Evolutionary conservation across 441 rosid genomes (phyloP).

Genomic region (Raphanus hybrid): DNA sequence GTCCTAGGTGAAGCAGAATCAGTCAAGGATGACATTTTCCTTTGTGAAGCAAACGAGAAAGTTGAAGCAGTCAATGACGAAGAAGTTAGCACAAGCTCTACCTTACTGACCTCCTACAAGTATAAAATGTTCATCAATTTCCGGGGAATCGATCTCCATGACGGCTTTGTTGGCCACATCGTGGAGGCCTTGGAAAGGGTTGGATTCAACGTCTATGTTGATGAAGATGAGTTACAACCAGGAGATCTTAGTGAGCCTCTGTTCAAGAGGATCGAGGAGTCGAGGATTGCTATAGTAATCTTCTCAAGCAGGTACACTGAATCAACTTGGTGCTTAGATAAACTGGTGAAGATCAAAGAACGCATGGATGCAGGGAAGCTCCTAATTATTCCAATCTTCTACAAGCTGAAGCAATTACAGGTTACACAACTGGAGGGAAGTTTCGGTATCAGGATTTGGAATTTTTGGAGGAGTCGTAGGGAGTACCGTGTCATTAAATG

Average conservation of each 20-base stretch:
- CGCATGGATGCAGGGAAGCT: slow-evolving; percentile 1
- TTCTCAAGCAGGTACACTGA: slow-evolving; percentile 15
- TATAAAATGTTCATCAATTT: slow-evolving; percentile 1
- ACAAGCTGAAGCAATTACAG: slow-evolving; percentile 1
- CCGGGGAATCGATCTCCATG: not conserved
- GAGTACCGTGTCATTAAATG: not conserved
- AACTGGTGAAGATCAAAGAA: slow-evolving; percentile 25
- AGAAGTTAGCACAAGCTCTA: slow-evolving; percentile 5
- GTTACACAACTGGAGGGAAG: slow-evolving; percentile 14
- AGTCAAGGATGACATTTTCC: not conserved
- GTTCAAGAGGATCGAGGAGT: slow-evolving; percentile 7
- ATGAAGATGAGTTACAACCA: not conserved
- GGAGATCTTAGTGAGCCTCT: not conserved
- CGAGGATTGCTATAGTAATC: slow-evolving; percentile 2
- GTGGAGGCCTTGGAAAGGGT: not conserved
- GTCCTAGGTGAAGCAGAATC: not conserved
- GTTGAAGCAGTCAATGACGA: not conserved
- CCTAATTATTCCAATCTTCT: slow-evolving; percentile 17
- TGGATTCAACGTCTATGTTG: not conserved
- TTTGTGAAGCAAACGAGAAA: not conserved
- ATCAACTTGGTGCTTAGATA: slow-evolving; percentile 13
- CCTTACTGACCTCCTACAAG: not conserved
- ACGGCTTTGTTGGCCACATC: not conserved
- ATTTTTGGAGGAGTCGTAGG: not conserved
- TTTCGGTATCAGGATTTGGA: slow-evolving; percentile 13